Evolutionary conservation across 441 rosid genomes (phyloP).

Genomic region (Eutrema salsugineum): DNA sequence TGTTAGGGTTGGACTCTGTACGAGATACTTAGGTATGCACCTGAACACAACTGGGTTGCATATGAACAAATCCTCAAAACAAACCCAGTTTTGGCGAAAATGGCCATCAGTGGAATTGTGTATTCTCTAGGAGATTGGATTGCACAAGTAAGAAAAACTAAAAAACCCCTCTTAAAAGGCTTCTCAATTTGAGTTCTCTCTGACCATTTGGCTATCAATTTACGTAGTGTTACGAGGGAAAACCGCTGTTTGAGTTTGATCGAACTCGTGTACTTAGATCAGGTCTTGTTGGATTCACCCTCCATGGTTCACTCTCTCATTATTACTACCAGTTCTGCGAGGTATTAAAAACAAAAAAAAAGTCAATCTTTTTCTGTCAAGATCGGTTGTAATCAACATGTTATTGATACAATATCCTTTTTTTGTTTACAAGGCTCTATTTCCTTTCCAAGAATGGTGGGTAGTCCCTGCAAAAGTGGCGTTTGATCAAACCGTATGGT

Average conservation of each 20-base stretch:
- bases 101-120: slow-evolving; percentile 93
- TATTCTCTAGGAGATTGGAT: slow-evolving; percentile 84
- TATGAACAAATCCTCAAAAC: slow-evolving; percentile 83
- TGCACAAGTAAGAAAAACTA: slow-evolving; percentile 61
- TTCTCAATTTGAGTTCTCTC: not conserved
- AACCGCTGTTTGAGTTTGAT: slow-evolving; percentile 79
- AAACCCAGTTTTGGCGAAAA: slow-evolving; percentile 94
- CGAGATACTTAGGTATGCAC: slow-evolving; percentile 78
- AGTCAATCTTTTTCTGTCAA: not conserved
- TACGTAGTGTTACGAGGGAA: slow-evolving; percentile 87
- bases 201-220: not conserved
- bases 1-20: slow-evolving; percentile 92
- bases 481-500: slow-evolving; percentile 88
- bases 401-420: not conserved
- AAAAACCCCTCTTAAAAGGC: not conserved
- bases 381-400: not conserved
- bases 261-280: slow-evolving; percentile 72
- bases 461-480: slow-evolving; percentile 91
- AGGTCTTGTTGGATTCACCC: slow-evolving; percentile 89
- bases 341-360: slow-evolving; percentile 37
- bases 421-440: slow-evolving; percentile 51
- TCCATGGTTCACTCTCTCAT: slow-evolving; percentile 96
- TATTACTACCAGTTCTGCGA: slow-evolving; percentile 90
- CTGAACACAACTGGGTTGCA: slow-evolving; percentile 93
- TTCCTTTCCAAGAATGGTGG: slow-evolving; percentile 93